Conservation (phyloP, 768 basidiomycete species). For the Lentinula edodes region DNA sequence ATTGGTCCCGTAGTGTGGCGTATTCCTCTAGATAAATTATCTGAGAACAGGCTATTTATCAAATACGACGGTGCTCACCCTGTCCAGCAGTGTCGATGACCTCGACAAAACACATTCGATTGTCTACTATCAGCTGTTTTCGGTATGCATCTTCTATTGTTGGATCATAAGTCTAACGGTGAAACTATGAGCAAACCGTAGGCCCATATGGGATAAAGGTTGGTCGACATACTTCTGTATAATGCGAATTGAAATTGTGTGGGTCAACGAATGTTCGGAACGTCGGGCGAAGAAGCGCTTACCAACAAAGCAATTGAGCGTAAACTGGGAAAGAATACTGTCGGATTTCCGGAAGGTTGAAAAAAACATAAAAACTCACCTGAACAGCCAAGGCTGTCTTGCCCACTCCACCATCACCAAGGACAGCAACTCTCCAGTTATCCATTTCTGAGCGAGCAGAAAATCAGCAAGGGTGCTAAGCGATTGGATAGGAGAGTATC, state of each 20-base stretch:
- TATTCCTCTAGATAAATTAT: constrained; percentile 73
- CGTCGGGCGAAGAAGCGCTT: constrained; percentile 26
- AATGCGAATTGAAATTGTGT: constrained; percentile 7
- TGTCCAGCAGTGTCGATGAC: constrained; percentile 97
- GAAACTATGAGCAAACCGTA: constrained; percentile 7
- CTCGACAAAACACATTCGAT: constrained; percentile 92
- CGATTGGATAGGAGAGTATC: not conserved
- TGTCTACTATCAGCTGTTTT: constrained; percentile 92
- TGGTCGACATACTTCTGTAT: constrained; percentile 46
- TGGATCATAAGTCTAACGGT: constrained; percentile 84
- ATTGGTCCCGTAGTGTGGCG: constrained; percentile 93
- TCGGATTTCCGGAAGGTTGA: not conserved
- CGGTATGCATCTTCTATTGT: constrained; percentile 98
- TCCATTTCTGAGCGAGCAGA: constrained; percentile 57
- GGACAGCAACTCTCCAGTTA: constrained; percentile 92
- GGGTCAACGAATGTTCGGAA: constrained; percentile 5
- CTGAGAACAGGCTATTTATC: constrained; percentile 4
- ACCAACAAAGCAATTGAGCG: constrained; percentile 95
- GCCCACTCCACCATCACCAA: constrained; percentile 96
- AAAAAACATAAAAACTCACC: constrained; percentile 39
- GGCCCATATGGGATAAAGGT: constrained; percentile 11
- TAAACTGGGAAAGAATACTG: constrained; percentile 54
- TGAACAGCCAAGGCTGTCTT: constrained; percentile 96
- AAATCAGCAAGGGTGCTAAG: constrained; percentile 9
- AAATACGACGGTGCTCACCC: constrained; percentile 47